Base-by-base conservation (phyloP, 768 basidiomycete genomes). In the Leccinum fibrillosum region DNA sequence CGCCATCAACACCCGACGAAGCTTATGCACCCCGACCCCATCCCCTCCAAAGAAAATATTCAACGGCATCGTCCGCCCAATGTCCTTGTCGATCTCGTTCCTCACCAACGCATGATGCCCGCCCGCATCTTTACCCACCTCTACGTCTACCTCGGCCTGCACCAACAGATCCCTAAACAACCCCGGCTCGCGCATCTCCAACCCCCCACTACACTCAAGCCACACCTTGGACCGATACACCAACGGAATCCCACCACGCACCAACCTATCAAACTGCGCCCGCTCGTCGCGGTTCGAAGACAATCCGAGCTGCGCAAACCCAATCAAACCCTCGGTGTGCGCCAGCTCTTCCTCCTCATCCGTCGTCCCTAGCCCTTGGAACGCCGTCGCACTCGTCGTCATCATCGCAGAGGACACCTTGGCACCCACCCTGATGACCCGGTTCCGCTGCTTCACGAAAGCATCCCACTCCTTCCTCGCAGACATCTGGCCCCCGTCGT, bases 11-110 rank as follows among this genome's bases (percentile, higher is more conserved):
- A 98, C 92, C 62, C 94, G 81, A 53, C 95, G 79, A 55, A 99
- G 75, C 75, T 99, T 99, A 52, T 86, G 83, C 12, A 98, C 94
- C 3, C 97, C 97, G 0, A 86, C 91, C 0, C 97, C 97, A 72
- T 97, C 94, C 0, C 96, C 94, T 0, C 94, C 97, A 75, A 98
- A 99, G 78, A 97, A 98, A 30, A 98, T 83, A 67, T 97, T 97
- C 47, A 93, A 74, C 1, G 95, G 94, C 89, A 96, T 89, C 65
- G 94, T 91, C 79, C 89, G 74, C 60, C 89, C 87, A 0, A 94
- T 89, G 67, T 98, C 96, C 75, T 98, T 98, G 77, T 98, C 97
- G 58, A 99, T 98, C 75, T 99, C 97, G 44, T 74, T 78, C 53
- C 76, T 72, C 13, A 88, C 86, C 30, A 79, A 71, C 42, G 75